A percentile compares a stretch with the other conserved stretches of the same genome.
Conservation (phyloP, 768 basidiomycete species). For the Mycena galopus region DNA sequence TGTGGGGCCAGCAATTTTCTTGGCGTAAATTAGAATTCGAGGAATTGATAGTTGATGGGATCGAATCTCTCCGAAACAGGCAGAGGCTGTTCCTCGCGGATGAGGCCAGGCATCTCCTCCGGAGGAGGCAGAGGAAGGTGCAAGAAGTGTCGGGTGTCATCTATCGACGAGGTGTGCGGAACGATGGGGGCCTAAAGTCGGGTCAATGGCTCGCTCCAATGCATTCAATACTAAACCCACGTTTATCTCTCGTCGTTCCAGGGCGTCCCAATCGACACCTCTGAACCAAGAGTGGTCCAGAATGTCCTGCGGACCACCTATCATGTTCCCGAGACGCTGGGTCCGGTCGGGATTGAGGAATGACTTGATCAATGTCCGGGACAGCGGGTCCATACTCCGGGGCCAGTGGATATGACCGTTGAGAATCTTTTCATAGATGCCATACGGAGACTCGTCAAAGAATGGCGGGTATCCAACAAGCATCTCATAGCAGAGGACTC, state of each 20-base stretch:
- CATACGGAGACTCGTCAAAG: constrained; percentile 97
- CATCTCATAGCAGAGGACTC: constrained; percentile 98
- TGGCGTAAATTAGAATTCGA: constrained; percentile 70
- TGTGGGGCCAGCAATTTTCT: constrained; percentile 40
- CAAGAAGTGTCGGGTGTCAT: constrained; percentile 90
- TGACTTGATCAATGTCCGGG: constrained; percentile 87
- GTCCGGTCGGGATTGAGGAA: constrained; percentile 94
- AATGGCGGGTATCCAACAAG: constrained; percentile 98
- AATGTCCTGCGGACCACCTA: constrained; percentile 92
- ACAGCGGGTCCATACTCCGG: constrained; percentile 88
- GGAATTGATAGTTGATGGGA: constrained; percentile 77
- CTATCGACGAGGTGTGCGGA: constrained; percentile 81
- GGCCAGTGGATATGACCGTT: constrained; percentile 92
- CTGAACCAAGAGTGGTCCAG: constrained; percentile 95
- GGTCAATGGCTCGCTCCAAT: constrained; percentile 1
- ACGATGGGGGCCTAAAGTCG: constrained; percentile 84
- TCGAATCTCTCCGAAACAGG: constrained; percentile 76
- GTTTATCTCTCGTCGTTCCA: constrained; percentile 88
- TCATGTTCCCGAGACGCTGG: constrained; percentile 93
- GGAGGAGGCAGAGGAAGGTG: constrained; percentile 80
- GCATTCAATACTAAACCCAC: constrained; percentile 56
- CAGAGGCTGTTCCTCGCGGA: constrained; percentile 70
- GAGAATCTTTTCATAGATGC: constrained; percentile 98
- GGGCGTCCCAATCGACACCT: constrained; percentile 92
- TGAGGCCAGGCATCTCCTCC: constrained; percentile 86